Evolutionary conservation across 805 yeast genomes (phyloP), one percentile per base, ranked within the genome.

Genomic region (Spencermartinsiella europaea): DNA sequence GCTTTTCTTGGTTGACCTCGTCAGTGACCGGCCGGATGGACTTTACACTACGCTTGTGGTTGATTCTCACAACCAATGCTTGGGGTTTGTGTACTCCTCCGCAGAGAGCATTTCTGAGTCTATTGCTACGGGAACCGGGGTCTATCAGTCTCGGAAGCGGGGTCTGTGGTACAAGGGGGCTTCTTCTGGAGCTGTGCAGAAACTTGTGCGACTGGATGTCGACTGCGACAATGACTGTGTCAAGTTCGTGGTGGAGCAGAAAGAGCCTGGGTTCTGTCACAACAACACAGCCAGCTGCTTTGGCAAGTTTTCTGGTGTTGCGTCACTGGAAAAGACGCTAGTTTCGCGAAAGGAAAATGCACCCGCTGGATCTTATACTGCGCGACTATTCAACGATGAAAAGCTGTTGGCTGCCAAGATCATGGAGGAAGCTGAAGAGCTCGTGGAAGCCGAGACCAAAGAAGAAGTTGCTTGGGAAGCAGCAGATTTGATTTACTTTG

Each of bases 161-260:
- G 98, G 95, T 38, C 74, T 93, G 49, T 93, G 99, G 99, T 85
- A 82, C 65, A 93, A 93, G 66, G 99, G 99, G 25, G 83, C 84
- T 46, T 86, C 96, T 1, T 85, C 95, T n/a, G 99, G 99, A 17
- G 95, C 95, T 44, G 86, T 95, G 1, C 99, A 93, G 69, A 73
- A 74, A 55, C 73, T 93, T 40, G 55, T 84, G 20, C 68, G 73
- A 38, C 64, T 93, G 47, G 83, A 80, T 45, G 67, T 79, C 50
- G 99, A 93, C 68, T 93, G 99, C 67, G 99, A 93, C 67, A 80
- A 85, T 39, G 99, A 93, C 64, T 85, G 95, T 52, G 68, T 93
- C 58, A 83, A 86, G 69, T 87, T 91, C 61, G 75, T 83, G 17
- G 99, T 93, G 25, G 81, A 79, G 54, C 97, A 90, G 64, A 66